Base-by-base conservation (phyloP, 73 alveolate species). In the Urostyla sp. region DNA sequence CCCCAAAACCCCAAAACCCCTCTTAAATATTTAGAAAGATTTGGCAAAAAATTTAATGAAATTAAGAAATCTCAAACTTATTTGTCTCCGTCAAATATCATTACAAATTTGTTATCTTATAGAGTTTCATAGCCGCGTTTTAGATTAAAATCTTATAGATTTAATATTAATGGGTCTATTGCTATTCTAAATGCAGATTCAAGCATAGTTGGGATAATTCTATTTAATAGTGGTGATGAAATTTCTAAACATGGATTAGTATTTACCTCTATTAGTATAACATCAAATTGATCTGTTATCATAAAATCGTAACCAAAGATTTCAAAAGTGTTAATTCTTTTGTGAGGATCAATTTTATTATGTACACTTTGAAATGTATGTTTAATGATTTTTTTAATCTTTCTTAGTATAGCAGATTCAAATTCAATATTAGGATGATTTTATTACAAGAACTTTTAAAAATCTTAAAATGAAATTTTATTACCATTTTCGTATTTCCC, bases 231-330 rank as follows among this genome's bases (percentile, higher is more conserved):
- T 24, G 98, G 98, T 15, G 98, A 92, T 45, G 96, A 83, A 20
- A 92, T 74, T 85, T 94, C 98, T 35, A 96, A 80, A 57, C 98
- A 95, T 27, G 99, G 99, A 59, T 96, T 95, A 30, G 98, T 94
- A 69, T 96, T 96, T 0, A 92, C 96, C 75, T 96, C 99, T 13
- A 96, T 95, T 55, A 96, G 84, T 84, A 91, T 91, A 0, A 91
- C 94, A 74, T 93, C 93, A 46, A 94, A 92, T 38, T 95, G 84
- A 26, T 89, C 96, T 85, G 94, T 98, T 34, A 96, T 73, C 98
- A 96, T 93, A 55, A 85, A 94, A 77, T 96, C 99, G 60, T 89
- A 94, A 37, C 99, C 99, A 67, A 92, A 95, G 54, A 95, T 80
- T 78, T 95, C 95, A 80, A 80, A 87, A 49, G 84, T 55, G 72